Conservation (phyloP, 768 basidiomycete genomes). For the Favolaschia claudopus region DNA sequence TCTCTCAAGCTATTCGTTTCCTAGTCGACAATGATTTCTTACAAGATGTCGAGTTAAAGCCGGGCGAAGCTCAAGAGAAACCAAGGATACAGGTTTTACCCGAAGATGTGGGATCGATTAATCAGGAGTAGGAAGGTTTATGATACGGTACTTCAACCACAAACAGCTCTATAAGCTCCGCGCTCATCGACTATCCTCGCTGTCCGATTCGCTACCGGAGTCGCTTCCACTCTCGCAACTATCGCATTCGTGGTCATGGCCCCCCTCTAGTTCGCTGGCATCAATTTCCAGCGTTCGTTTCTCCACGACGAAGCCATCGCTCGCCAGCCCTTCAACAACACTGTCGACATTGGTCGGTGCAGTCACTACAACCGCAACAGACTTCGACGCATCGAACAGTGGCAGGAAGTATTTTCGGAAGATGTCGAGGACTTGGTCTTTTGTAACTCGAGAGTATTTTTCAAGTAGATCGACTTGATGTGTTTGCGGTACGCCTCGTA, state of each 20-base stretch:
- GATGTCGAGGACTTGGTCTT: constrained; percentile 74
- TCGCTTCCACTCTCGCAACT: constrained; percentile 45
- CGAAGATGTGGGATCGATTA: constrained; percentile 13
- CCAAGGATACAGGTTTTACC: constrained; percentile 70
- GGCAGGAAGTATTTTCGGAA: constrained; percentile 83
- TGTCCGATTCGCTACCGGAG: constrained; percentile 32
- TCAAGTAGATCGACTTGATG: constrained; percentile 80
- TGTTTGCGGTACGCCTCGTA: constrained; percentile 83
- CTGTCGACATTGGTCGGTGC: constrained; percentile 81
- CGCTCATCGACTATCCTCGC: constrained; percentile 18
- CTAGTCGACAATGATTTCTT: constrained; percentile 91
- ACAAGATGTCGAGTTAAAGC: constrained; percentile 76
- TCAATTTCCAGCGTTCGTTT: constrained; percentile 71
- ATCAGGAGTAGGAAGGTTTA: constrained; percentile 24
- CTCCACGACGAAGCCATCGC: constrained; percentile 82
- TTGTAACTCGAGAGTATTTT: constrained; percentile 81
- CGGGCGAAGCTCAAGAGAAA: constrained; percentile 74
- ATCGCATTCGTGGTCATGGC: constrained; percentile 41
- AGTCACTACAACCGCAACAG: constrained; percentile 83
- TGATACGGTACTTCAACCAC: constrained; percentile 17
- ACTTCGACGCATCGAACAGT: constrained; percentile 79
- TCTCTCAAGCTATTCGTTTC: constrained; percentile 92
- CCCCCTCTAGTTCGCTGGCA: constrained; percentile 54
- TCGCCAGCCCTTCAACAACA: constrained; percentile 67
- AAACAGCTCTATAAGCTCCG: constrained; percentile 12